These are phyloP conservation scores for Rubroboletus satanas DNA, from an alignment of 768 basidiomycete species.

Conservation along the genomic window DNA sequence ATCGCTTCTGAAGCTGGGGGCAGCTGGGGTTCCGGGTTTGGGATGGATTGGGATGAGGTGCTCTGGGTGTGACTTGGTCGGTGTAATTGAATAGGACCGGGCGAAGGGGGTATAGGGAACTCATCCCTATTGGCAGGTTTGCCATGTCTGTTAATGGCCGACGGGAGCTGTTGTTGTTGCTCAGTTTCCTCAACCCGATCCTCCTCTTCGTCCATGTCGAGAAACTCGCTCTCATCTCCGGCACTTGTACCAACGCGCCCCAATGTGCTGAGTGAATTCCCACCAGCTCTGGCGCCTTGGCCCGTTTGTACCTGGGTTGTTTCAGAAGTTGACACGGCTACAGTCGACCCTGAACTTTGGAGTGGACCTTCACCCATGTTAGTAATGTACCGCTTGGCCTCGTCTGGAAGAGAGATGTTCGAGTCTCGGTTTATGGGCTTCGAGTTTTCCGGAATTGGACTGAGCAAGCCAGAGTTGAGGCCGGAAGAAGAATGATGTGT, in stretches of 20 bases:
- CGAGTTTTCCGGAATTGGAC: conserved; percentile 30
- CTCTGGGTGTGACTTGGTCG: conserved; percentile 8
- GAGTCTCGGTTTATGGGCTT: conserved; percentile 58
- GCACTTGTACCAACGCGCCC: conserved; percentile 6
- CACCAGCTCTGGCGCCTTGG: not conserved
- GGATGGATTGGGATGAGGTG: conserved; percentile 8
- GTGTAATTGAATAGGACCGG: conserved; percentile 9
- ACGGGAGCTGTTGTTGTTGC: conserved; percentile 5
- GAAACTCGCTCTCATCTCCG: conserved; percentile 51
- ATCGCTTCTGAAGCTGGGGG: conserved; percentile 12
- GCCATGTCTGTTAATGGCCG: conserved; percentile 12
- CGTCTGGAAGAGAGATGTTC: conserved; percentile 68
- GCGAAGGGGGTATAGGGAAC: conserved; percentile 47
- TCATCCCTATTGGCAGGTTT: conserved; percentile 46
- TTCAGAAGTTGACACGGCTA: not conserved
- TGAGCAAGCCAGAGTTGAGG: conserved; percentile 14
- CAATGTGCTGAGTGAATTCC: conserved; percentile 10
- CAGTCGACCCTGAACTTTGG: conserved; percentile 41
- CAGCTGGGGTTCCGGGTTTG: conserved; percentile 17
- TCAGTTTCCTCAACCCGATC: conserved; percentile 20
- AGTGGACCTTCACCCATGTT: conserved; percentile 63
- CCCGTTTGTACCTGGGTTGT: not conserved
- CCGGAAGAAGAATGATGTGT: conserved; percentile 21
- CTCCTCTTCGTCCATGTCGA: conserved; percentile 52
- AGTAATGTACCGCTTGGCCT: conserved; percentile 68